Percentiles rank a stretch among this genome's conserved stretches.
phyloP scores from a whole-genome alignment of 768 basidiomycete genomes.

The Hydnomerulius pinastri region DNA sequence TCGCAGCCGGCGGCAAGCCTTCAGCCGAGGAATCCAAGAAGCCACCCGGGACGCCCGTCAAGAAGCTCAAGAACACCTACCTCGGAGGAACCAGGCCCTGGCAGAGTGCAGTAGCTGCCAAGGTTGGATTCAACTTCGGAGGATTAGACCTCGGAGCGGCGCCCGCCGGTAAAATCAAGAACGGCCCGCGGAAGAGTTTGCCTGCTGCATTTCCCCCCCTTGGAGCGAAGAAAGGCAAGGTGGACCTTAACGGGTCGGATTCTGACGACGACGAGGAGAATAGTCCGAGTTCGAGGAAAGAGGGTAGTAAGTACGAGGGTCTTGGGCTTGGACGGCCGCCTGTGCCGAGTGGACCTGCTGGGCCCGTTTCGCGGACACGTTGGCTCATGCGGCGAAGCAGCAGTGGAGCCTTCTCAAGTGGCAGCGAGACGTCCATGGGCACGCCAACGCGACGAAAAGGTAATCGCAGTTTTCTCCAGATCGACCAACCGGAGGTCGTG shows the following conservation, averaged over 20 bases:
- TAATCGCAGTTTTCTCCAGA: slow-evolving; percentile 39
- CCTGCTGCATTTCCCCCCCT: slow-evolving; percentile 68
- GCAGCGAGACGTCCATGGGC: slow-evolving; percentile 61
- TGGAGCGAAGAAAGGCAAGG: slow-evolving; percentile 29
- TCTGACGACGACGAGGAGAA: slow-evolving; percentile 63
- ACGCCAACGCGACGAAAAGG: slow-evolving; percentile 65
- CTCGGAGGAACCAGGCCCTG: slow-evolving; percentile 65
- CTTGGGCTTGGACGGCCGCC: slow-evolving; percentile 66
- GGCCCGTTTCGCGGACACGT: slow-evolving; percentile 45
- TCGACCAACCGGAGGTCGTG: slow-evolving; percentile 3
- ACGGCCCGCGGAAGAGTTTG: slow-evolving; percentile 67
- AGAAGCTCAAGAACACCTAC: slow-evolving; percentile 63
- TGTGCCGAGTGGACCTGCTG: slow-evolving; percentile 26
- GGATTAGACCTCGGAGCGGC: slow-evolving; percentile 39
- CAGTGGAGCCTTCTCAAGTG: slow-evolving; percentile 79
- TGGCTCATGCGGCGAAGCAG: slow-evolving; percentile 79
- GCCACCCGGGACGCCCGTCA: slow-evolving; percentile 82
- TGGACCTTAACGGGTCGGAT: slow-evolving; percentile 45
- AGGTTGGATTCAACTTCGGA: slow-evolving; percentile 55
- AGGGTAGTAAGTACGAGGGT: slow-evolving; percentile 55
- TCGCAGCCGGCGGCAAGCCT: slow-evolving; percentile 58
- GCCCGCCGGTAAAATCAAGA: slow-evolving; percentile 44
- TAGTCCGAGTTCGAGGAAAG: slow-evolving; percentile 61
- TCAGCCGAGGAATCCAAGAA: slow-evolving; percentile 50
- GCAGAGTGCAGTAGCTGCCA: slow-evolving; percentile 78